Evolutionary conservation across 768 basidiomycete genomes (phyloP), one percentile per base, ranked within the genome.

Genomic region (Gymnopilus dilepis): DNA sequence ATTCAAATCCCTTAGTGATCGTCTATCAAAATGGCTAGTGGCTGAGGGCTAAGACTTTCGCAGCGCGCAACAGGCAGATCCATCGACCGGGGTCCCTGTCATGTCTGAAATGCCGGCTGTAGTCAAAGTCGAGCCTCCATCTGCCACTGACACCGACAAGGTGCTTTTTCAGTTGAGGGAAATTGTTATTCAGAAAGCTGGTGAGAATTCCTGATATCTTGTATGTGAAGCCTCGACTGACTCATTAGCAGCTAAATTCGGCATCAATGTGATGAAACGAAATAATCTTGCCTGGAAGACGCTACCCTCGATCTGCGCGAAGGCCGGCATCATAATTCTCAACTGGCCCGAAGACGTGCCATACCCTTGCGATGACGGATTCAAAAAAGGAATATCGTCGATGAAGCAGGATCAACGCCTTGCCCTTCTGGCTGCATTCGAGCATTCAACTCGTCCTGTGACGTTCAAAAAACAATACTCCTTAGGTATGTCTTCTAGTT

Each of bases 291-390:
- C 40, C 3, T 61, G 60, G 60, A 56, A 52, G 21, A 37, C 17
- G 6, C 37, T 61, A 15, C 34, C 55, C 4, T 30, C 31, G 6
- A 9, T 51, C 21, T 22, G 50, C 22, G 60, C 60, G 3, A 45
- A 61, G 3, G 60, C 60, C 15, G 60, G 55, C 37, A 30, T 28
- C 21, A 38, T 57, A 15, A 9, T 61, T 17, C 11, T 56, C 7
- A 57, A 56, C 22, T 61, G 55, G 55, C 60, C 47, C 7, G 55
- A 61, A 26, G 55, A 57, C 15, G 55, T 57, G 6, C 55, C 54
- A 2, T 61, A 42, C 30, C 55, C 60, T 15, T 47, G 41, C 28
- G 51, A 42, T 12, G 54, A 56, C 8, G 22, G 6, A 4, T 8
- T 30, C 22, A 34, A 43, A 4, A 60, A 60, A 37, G 59, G 59